Percentiles rank a stretch among this genome's conserved stretches.
Evolutionary conservation across 176 grass and related monocot species (phyloP).

Genomic region (Metroxylon sagu): DNA sequence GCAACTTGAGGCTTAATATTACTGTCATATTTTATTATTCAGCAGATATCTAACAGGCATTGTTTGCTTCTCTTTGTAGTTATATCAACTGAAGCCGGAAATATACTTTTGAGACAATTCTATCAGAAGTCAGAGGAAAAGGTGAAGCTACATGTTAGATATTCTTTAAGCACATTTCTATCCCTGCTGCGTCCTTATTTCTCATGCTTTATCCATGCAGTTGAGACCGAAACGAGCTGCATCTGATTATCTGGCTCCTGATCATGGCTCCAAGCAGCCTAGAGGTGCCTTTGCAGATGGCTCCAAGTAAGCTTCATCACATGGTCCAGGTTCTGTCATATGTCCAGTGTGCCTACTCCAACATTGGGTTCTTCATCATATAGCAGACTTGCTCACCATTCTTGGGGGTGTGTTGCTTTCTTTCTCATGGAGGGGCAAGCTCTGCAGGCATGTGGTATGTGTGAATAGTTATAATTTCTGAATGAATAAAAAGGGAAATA

Average conservation of each 20-base stretch:
- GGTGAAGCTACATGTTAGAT: slow-evolving; percentile 25
- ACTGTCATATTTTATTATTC: too few species aligned
- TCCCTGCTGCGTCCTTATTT: background rate
- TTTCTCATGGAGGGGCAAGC: too few species aligned
- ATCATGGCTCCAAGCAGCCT: slow-evolving; percentile 54
- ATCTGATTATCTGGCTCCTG: slow-evolving; percentile 25
- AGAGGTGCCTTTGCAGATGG: slow-evolving; percentile 23
- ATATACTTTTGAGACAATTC: slow-evolving; percentile 75
- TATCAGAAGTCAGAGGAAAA: slow-evolving; percentile 76
- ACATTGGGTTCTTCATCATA: too few species aligned
- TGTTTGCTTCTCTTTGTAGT: slow-evolving; percentile 29
- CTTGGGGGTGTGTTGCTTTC: too few species aligned
- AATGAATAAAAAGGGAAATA: too few species aligned
- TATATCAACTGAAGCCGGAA: slow-evolving; percentile 68
- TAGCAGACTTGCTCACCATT: too few species aligned
- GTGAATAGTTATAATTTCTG: too few species aligned
- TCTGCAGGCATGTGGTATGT: too few species aligned
- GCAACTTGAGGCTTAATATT: too few species aligned
- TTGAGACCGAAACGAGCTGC: slow-evolving; percentile 82
- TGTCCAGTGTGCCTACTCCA: too few species aligned
- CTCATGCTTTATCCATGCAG: slow-evolving; percentile 16
- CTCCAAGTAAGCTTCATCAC: slow-evolving; percentile 21
- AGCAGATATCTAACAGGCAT: background rate
- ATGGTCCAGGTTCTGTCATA: too few species aligned
- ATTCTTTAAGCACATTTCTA: background rate